These are phyloP conservation scores for Coemansia nantahalensis DNA, from an alignment of 192 early-diverging fungal species.

Conservation along the genomic window DNA sequence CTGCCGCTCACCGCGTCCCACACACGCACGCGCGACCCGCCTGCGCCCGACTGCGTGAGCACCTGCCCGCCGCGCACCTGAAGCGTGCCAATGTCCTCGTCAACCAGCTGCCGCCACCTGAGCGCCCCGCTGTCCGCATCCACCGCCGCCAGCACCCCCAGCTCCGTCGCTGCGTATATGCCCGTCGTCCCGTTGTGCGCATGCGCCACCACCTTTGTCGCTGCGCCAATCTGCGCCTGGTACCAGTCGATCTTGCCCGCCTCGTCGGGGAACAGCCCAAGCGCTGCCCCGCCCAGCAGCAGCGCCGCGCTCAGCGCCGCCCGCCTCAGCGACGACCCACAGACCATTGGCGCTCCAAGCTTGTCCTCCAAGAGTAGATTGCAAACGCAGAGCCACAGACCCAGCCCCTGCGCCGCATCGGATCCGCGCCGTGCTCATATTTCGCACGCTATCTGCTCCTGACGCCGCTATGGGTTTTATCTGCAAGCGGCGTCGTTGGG, in stretches of 20 bases:
- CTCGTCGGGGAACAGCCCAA: slow-evolving; percentile 49
- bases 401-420: no score
- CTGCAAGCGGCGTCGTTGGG: no score
- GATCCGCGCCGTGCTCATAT: no score
- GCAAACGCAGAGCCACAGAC: no score
- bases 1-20: slow-evolving; percentile 29
- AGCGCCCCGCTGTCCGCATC: slow-evolving; percentile 64
- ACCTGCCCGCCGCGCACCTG: slow-evolving; percentile 32
- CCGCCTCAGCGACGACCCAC: slow-evolving; percentile 9
- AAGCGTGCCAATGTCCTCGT: slow-evolving; percentile 58
- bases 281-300: slow-evolving; percentile 12
- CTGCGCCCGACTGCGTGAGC: slow-evolving; percentile 27
- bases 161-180: slow-evolving; percentile 63
- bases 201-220: slow-evolving; percentile 22
- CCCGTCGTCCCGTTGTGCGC: slow-evolving; percentile 29
- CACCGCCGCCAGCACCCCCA: slow-evolving; percentile 72
- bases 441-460: no score
- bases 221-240: slow-evolving; percentile 38
- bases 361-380: no score
- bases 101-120: slow-evolving; percentile 76
- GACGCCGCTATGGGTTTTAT: no score
- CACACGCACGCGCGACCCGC: slow-evolving; percentile 47
- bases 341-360: slow-evolving; percentile 4
- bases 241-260: slow-evolving; percentile 52
- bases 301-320: slow-evolving; percentile 15